A percentile compares a stretch with the other conserved stretches of the same genome.
phyloP scores from a whole-genome alignment of 192 early-diverging fungal species.

The Cladochytrium replicatum region DNA sequence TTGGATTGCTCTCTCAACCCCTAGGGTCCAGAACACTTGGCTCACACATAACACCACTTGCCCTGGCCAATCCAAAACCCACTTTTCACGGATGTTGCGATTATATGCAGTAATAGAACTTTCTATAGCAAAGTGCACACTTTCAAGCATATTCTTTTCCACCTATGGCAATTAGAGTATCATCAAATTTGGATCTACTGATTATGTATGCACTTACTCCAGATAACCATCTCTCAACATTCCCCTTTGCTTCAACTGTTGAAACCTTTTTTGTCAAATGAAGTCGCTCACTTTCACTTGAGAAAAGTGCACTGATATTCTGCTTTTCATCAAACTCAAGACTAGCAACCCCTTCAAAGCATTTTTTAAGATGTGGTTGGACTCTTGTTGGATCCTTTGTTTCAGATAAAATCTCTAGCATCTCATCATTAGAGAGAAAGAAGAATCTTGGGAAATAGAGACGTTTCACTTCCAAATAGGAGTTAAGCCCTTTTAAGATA shows the following conservation, averaged over 20 bases:
- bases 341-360: conserved; percentile 50
- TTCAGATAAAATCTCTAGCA: conserved; percentile 57
- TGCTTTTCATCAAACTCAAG: conserved; percentile 49
- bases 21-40: conserved; percentile 50
- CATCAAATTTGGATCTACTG: neutral
- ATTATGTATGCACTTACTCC: conserved; percentile 9
- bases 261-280: conserved; percentile 40
- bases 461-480: conserved; percentile 50
- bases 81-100: conserved; percentile 38
- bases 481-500: conserved; percentile 54
- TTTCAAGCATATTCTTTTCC: conserved; percentile 46
- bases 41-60: conserved; percentile 52
- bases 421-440: conserved; percentile 59
- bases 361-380: conserved; percentile 57
- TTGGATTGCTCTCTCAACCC: conserved; percentile 40
- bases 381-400: conserved; percentile 55
- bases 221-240: conserved; percentile 50
- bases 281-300: conserved; percentile 47
- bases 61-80: conserved; percentile 58
- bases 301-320: conserved; percentile 43
- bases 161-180: conserved; percentile 16
- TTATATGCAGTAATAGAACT: conserved; percentile 42
- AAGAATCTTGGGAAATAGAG: conserved; percentile 54
- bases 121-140: conserved; percentile 36
- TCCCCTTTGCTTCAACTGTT: conserved; percentile 51